Conservation (phyloP, 208 protist genomes). For the Trypanosoma melophagium region DNA sequence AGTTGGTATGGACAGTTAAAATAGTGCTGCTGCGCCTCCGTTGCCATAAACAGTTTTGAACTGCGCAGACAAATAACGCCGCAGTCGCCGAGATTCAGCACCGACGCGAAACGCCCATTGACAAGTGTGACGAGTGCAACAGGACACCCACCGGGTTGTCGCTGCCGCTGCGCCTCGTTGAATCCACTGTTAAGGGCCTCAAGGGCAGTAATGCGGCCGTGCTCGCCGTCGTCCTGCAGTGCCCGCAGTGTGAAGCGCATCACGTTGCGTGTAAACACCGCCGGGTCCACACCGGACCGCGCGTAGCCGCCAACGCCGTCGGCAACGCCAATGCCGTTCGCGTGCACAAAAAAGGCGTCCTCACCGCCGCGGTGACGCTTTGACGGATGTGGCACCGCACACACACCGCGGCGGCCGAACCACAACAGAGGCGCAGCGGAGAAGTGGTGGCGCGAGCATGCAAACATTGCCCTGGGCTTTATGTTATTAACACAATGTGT, state of each 20-base stretch:
- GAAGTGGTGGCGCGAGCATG: constrained; percentile 4
- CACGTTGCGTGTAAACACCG: constrained; percentile 76
- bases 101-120: constrained; percentile 51
- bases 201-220: constrained; percentile 39
- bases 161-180: constrained; percentile 37
- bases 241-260: constrained; percentile 65
- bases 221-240: constrained; percentile 30
- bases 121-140: constrained; percentile 67
- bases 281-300: constrained; percentile 65
- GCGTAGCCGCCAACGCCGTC: constrained; percentile 88
- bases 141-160: constrained; percentile 67
- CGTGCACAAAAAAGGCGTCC: constrained; percentile 80
- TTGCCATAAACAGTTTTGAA: constrained; percentile 60
- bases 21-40: constrained; percentile 73
- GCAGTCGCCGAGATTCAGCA: constrained; percentile 90
- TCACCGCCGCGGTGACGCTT: constrained; percentile 80
- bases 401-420: constrained; percentile 66
- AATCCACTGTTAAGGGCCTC: constrained; percentile 63
- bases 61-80: constrained; percentile 68
- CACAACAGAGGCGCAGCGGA: constrained; percentile 22
- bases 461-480: constrained; percentile 18
- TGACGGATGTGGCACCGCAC: constrained; percentile 71
- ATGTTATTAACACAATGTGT: neutral
- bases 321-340: constrained; percentile 72
- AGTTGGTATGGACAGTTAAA: constrained; percentile 90